A percentile compares a stretch with the other conserved stretches of the same genome.
Conservation (phyloP, 1,284 basidiomycete species). For the Leucoagaricus sp. region DNA sequence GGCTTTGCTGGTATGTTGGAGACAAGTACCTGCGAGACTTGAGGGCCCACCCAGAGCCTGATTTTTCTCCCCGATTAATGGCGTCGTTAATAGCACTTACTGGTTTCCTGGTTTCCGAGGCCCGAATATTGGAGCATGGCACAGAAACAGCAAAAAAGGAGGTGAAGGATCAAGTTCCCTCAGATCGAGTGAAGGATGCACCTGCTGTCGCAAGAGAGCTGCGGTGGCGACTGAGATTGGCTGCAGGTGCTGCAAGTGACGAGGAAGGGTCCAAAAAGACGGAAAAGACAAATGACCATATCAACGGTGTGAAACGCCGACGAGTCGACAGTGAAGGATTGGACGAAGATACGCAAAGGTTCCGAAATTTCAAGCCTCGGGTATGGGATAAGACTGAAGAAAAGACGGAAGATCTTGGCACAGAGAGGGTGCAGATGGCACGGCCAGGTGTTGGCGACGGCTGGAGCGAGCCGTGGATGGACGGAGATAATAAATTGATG, state of each 20-base stretch:
- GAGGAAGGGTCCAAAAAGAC: slow-evolving; percentile 51
- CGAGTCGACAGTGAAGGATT: slow-evolving; percentile 39
- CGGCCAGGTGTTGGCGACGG: slow-evolving; percentile 35
- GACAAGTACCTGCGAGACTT: slow-evolving; percentile 77
- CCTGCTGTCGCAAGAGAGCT: slow-evolving; percentile 79
- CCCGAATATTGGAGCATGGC: slow-evolving; percentile 65
- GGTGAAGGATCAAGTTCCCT: slow-evolving; percentile 78
- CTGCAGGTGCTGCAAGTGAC: slow-evolving; percentile 68
- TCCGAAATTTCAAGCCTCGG: slow-evolving; percentile 69
- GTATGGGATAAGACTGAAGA: slow-evolving; percentile 58
- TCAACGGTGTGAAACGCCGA: slow-evolving; percentile 54
- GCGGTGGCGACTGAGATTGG: slow-evolving; percentile 73
- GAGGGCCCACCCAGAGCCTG: slow-evolving; percentile 52
- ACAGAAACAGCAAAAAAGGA: slow-evolving; percentile 66
- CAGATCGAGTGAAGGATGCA: slow-evolving; percentile 80
- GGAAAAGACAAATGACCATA: slow-evolving; percentile 16
- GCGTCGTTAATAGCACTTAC: slow-evolving; percentile 73
- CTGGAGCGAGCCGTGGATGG: slow-evolving; percentile 40
- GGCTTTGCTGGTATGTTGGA: slow-evolving; percentile 89
- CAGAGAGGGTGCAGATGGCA: slow-evolving; percentile 33
- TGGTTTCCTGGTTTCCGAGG: slow-evolving; percentile 80
- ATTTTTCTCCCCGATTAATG: slow-evolving; percentile 66
- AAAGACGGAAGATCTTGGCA: slow-evolving; percentile 34
- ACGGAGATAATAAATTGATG: slow-evolving; percentile 28
- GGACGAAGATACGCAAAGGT: slow-evolving; percentile 33